These are phyloP conservation scores for Acorus gramineus DNA, from an alignment of 106 monocot genomes.

Conservation along the genomic window DNA sequence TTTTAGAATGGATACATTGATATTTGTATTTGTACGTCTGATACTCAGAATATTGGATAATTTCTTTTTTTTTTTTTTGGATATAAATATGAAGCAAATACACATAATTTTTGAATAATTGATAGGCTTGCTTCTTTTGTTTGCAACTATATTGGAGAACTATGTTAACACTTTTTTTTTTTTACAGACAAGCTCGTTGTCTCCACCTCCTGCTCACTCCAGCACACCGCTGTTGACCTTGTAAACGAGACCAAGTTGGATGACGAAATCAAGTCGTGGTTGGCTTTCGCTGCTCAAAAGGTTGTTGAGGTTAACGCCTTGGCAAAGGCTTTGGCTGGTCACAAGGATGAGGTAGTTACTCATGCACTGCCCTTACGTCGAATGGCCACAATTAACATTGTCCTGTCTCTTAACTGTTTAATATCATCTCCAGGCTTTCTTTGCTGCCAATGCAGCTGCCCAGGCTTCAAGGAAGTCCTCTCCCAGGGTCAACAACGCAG, in stretches of 20 bases:
- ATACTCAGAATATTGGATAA: no score
- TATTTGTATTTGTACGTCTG: no score
- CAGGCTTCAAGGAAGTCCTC: constrained; percentile 3
- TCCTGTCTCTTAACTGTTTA: no score
- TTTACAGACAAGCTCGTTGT: constrained; percentile 17
- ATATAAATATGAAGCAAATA: not conserved
- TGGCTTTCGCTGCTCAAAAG: constrained; percentile 21
- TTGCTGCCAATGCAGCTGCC: not conserved
- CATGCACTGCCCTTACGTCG: not conserved
- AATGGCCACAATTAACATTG: no score
- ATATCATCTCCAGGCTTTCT: not conserved
- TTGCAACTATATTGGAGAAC: not conserved
- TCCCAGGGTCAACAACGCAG: constrained; percentile 13
- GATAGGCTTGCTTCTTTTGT: not conserved
- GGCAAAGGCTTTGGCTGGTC: constrained; percentile 11
- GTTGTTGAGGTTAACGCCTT: constrained; percentile 12
- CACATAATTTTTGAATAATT: not conserved
- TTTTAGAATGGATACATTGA: no score
- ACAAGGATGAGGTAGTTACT: not conserved
- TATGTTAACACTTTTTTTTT: not conserved
- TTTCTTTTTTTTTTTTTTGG: no score
- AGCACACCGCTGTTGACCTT: constrained; percentile 16
- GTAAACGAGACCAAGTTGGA: constrained; percentile 16
- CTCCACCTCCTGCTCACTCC: constrained; percentile 21
- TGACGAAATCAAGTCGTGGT: constrained; percentile 20